phyloP scores from a whole-genome alignment of 805 yeast genomes.

The Schizosaccharomyces japonicus region DNA sequence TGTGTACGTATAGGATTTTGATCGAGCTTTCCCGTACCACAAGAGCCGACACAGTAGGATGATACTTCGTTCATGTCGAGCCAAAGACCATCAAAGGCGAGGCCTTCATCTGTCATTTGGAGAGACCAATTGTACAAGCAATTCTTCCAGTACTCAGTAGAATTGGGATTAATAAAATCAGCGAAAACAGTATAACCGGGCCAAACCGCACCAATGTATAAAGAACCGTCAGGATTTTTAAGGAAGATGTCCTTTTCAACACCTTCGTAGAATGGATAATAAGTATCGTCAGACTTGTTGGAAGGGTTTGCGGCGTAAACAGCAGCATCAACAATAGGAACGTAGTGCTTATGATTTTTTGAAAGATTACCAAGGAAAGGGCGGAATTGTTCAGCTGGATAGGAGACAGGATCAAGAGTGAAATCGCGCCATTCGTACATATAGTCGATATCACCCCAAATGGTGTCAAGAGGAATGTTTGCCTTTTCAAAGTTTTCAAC shows the following conservation, averaged over 20 bases:
- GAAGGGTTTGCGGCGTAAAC: conserved; percentile 5
- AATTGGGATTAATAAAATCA: conserved; percentile 13
- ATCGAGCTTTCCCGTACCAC: conserved; percentile 10
- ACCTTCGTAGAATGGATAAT: conserved; percentile 5
- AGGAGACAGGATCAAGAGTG: conserved; percentile 45
- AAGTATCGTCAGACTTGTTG: conserved; percentile 5
- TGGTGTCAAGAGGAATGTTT: conserved; percentile 49
- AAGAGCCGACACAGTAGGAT: conserved; percentile 18
- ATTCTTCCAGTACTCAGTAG: conserved; percentile 12
- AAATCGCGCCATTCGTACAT: conserved; percentile 52
- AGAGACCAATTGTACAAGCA: conserved; percentile 12
- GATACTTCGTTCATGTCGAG: conserved; percentile 47
- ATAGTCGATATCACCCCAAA: conserved; percentile 69
- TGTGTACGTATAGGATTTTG: background rate
- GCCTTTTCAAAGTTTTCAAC: conserved; percentile 34
- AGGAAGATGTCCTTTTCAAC: conserved; percentile 5
- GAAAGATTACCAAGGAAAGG: conserved; percentile 34
- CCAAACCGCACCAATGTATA: conserved; percentile 17
- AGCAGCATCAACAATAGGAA: conserved; percentile 8
- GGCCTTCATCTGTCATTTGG: background rate
- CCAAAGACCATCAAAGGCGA: conserved; percentile 22
- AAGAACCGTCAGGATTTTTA: conserved; percentile 12
- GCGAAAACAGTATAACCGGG: conserved; percentile 17
- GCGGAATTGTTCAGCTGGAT: conserved; percentile 41
- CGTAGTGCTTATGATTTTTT: conserved; percentile 20